Evolutionary conservation across 1,284 basidiomycete species (phyloP).

Genomic region (Chondrostereum purpureum): DNA sequence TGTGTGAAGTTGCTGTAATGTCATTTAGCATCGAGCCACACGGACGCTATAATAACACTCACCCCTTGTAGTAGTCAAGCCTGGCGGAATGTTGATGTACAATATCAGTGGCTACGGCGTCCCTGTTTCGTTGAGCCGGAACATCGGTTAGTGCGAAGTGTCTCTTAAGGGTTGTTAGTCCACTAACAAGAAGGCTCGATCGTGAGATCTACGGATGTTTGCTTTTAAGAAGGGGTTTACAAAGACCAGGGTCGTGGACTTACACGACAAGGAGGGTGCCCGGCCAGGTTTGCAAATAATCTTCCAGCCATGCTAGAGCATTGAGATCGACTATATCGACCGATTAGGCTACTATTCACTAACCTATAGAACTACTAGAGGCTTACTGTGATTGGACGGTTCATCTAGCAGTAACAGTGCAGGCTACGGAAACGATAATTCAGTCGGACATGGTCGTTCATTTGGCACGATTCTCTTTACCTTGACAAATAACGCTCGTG

Average conservation of each 20-base stretch:
- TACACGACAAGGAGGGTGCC: slow-evolving; percentile 93
- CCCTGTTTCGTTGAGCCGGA: slow-evolving; percentile 41
- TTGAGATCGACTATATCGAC: slow-evolving; percentile 61
- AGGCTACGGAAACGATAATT: slow-evolving; percentile 37
- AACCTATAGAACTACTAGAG: slow-evolving; percentile 1
- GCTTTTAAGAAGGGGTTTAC: slow-evolving; percentile 1
- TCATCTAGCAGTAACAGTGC: slow-evolving; percentile 86
- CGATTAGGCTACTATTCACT: slow-evolving; percentile 10
- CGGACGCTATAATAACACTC: slow-evolving; percentile 10
- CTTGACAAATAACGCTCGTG: slow-evolving; percentile 92
- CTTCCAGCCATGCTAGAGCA: slow-evolving; percentile 84
- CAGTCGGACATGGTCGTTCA: not conserved
- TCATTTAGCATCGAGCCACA: slow-evolving; percentile 1
- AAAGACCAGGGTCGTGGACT: slow-evolving; percentile 20
- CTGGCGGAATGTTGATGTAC: slow-evolving; percentile 94
- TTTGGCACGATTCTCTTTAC: slow-evolving; percentile 27
- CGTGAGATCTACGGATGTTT: slow-evolving; percentile 70
- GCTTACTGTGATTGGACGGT: slow-evolving; percentile 92
- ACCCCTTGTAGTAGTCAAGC: slow-evolving; percentile 93
- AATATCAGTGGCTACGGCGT: slow-evolving; percentile 94
- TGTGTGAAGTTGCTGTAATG: slow-evolving; percentile 90
- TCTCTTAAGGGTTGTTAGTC: slow-evolving; percentile 9
- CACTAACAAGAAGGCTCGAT: slow-evolving; percentile 92
- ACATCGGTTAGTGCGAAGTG: not conserved
- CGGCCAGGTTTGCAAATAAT: slow-evolving; percentile 95